These are phyloP conservation scores for Saksenaea vasiformis DNA, from an alignment of 371 early-diverging fungal species.

Conservation along the genomic window DNA sequence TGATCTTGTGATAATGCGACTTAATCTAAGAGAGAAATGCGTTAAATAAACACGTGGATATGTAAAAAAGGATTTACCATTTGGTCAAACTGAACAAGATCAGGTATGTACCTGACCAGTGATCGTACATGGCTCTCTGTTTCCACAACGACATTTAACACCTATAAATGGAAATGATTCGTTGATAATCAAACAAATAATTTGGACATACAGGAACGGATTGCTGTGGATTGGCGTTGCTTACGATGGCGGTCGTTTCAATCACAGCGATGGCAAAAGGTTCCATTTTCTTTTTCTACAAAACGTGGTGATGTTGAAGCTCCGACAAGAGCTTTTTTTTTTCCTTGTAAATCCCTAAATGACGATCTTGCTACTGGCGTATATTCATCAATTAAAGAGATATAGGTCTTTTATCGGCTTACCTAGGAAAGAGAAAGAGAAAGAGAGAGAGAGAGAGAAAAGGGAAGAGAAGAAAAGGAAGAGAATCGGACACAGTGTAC, in stretches of 20 bases:
- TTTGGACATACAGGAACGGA: conserved; percentile 5
- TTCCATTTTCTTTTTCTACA: neutral
- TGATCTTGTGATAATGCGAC: conserved; percentile 42
- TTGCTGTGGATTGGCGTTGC: conserved; percentile 8
- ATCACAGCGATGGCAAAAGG: conserved; percentile 25
- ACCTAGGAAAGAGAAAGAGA: conserved; percentile 4
- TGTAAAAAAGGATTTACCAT: neutral
- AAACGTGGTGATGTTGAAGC: conserved; percentile 3
- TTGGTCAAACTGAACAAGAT: conserved; percentile 61
- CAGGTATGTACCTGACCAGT: conserved; percentile 59
- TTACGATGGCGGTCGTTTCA: conserved; percentile 27
- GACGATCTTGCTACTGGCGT: neutral
- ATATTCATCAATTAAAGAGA: no score
- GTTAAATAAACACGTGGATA: conserved; percentile 2
- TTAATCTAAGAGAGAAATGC: conserved; percentile 31
- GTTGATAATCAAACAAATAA: neutral
- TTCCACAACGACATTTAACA: conserved; percentile 58
- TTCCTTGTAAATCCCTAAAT: neutral
- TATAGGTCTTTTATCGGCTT: neutral
- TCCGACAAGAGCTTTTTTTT: conserved; percentile 9
- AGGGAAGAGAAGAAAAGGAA: neutral
- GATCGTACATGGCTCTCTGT: conserved; percentile 44
- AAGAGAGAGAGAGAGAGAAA: conserved; percentile 2
- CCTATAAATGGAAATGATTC: conserved; percentile 21
- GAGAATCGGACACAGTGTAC: neutral